These are phyloP conservation scores for Tuctoria greenei DNA, from an alignment of 176 grass and related monocot species.

Conservation along the genomic window DNA sequence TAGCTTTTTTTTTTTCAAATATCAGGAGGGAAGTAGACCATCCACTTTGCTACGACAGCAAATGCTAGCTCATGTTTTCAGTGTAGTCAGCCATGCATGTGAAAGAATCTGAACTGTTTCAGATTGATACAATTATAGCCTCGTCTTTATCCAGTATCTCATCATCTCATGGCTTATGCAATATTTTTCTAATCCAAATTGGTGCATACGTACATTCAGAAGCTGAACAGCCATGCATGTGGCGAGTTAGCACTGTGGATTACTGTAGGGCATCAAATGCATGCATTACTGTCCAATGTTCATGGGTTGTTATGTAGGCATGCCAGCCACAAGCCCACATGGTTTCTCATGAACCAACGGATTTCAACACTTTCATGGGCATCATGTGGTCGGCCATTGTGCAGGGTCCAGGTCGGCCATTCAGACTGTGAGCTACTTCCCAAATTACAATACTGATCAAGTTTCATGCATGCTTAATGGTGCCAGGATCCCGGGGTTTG, in stretches of 20 bases:
- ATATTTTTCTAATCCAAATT: not conserved
- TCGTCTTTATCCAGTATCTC: not conserved
- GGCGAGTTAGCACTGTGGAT: not conserved
- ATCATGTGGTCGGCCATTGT: not conserved
- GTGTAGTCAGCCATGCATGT: not conserved
- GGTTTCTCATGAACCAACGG: conserved; percentile 4
- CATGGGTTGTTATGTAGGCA: not conserved
- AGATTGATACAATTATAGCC: not conserved
- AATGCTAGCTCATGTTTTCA: not conserved
- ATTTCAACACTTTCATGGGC: not conserved
- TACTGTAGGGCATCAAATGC: not conserved
- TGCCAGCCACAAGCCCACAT: not conserved
- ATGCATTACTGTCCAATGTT: not conserved
- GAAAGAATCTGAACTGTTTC: not conserved
- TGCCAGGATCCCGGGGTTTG: not conserved
- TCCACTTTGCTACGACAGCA: not conserved
- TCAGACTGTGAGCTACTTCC: not conserved
- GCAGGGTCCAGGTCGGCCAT: not conserved
- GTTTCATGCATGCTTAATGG: conserved; percentile 25
- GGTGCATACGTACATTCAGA: not conserved
- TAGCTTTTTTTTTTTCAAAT: not conserved
- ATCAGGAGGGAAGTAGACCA: not conserved
- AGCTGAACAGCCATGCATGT: not conserved
- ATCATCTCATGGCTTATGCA: not conserved
- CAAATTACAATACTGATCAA: not conserved